Evolutionary conservation across 2,329 filamentous ascomycete genomes (phyloP).

Genomic region (Sporothrix luriei): DNA sequence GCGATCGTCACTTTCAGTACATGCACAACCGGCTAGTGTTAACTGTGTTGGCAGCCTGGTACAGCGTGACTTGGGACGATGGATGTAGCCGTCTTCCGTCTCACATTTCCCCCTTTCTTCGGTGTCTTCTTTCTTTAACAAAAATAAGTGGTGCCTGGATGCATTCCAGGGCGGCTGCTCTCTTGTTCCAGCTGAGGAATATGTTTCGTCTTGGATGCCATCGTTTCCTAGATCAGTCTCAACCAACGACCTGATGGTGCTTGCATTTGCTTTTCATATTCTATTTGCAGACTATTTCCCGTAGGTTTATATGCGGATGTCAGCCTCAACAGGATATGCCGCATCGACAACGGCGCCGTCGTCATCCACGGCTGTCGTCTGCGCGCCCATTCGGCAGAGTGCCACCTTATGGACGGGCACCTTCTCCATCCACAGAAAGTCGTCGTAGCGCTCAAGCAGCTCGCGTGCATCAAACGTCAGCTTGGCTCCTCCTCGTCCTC

Average conservation of each 20-base stretch:
- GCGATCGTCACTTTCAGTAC: not conserved
- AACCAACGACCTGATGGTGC: too few species aligned
- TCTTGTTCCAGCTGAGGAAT: not conserved
- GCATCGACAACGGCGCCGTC: conserved; percentile 54
- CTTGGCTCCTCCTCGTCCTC: conserved; percentile 37
- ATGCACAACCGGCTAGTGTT: not conserved
- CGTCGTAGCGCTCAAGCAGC: conserved; percentile 62
- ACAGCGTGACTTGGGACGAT: conserved; percentile 1
- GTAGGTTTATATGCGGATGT: conserved; percentile 47
- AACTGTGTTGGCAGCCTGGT: conserved; percentile 9
- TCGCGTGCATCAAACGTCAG: conserved; percentile 58
- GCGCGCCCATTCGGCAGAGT: conserved; percentile 84
- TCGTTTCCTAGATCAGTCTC: not conserved
- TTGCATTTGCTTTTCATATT: not conserved
- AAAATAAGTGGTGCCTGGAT: not conserved
- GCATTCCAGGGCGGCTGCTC: not conserved
- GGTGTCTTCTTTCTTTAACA: too few species aligned
- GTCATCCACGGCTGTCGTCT: conserved; percentile 57
- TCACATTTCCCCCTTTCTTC: not conserved
- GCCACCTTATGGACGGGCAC: conserved; percentile 70
- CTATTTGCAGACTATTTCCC: not conserved
- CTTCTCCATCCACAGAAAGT: conserved; percentile 70
- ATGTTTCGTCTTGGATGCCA: not conserved
- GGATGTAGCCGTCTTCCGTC: not conserved
- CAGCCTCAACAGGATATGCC: conserved; percentile 57